These are phyloP conservation scores for Scutellaria galericulata DNA, from an alignment of 257 asterid species.

Conservation along the genomic window DNA sequence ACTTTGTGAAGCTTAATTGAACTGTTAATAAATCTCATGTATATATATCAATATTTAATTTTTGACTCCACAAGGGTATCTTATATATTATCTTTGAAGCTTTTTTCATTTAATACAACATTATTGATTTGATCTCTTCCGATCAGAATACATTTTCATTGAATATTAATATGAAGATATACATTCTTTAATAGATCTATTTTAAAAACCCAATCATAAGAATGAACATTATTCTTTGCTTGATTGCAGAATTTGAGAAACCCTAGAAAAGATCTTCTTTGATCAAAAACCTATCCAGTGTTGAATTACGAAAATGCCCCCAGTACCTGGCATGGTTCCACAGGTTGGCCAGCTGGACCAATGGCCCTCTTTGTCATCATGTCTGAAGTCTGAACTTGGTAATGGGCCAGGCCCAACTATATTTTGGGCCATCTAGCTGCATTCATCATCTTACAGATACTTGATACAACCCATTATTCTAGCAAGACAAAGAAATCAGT, in stretches of 20 bases:
- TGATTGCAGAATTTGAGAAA: conserved; percentile 37
- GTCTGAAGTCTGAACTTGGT: neutral
- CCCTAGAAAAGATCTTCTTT: conserved; percentile 22
- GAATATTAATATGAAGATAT: no score
- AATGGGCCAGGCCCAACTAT: no score
- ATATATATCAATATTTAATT: no score
- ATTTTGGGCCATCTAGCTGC: no score
- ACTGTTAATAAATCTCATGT: conserved; percentile 21
- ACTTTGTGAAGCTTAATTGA: neutral
- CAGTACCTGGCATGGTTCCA: conserved; percentile 35
- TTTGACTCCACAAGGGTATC: neutral
- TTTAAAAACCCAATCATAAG: no score
- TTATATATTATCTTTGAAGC: no score
- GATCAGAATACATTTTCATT: no score
- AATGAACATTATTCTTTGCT: conserved; percentile 35
- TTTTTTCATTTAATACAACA: neutral
- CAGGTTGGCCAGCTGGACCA: conserved; percentile 40
- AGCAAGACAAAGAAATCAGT: neutral
- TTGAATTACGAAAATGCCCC: conserved; percentile 39
- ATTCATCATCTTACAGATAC: neutral
- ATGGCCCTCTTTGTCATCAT: neutral
- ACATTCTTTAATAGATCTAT: no score
- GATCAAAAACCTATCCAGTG: conserved; percentile 7
- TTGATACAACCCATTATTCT: no score
- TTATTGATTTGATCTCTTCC: neutral